Evolutionary conservation across 805 yeast genomes (phyloP), one percentile per base, ranked within the genome.

Genomic region (Candida gorgasii): DNA sequence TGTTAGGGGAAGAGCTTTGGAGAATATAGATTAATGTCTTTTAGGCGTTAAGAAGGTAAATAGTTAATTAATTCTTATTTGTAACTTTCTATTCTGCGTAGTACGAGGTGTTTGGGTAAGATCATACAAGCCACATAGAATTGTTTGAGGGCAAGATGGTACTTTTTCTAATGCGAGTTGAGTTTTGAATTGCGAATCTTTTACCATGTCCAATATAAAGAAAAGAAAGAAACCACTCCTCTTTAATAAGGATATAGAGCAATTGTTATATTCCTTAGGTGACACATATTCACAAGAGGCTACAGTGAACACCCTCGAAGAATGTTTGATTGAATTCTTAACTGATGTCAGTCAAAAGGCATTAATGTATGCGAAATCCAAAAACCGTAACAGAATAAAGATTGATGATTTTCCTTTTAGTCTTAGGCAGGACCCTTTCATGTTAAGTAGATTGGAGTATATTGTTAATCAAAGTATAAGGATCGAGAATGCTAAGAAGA

Each of bases 1-100:
- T 46, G 79, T 79, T 9, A 69, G 70, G 39, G 84, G 84, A 1
- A 73, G 79, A 51, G 75, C 80, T 3, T 65, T 79, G 42, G 78
- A 76, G 49, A 76, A 73, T 41, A 46, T 56, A 29, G 58, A 56
- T 27, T 39, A 46, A 36, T 33, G 27, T 14, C 7, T 19, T 12
- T n/a, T n/a, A n/a, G n/a, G n/a, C n/a, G n/a, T n/a, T n/a, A n/a
- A n/a, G n/a, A n/a, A n/a, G n/a, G n/a, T n/a, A n/a, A n/a, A n/a
- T n/a, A n/a, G n/a, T n/a, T n/a, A n/a, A n/a, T n/a, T n/a, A n/a
- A n/a, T n/a, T n/a, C n/a, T n/a, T n/a, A n/a, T n/a, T n/a, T n/a
- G n/a, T n/a, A n/a, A n/a, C n/a, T n/a, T n/a, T n/a, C n/a, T n/a
- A n/a, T n/a, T n/a, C n/a, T n/a, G n/a, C n/a, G n/a, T n/a, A n/a